Evolutionary conservation across 2,329 filamentous ascomycete genomes (phyloP), one percentile per base, ranked within the genome.

Genomic region (Fusarium sp.): DNA sequence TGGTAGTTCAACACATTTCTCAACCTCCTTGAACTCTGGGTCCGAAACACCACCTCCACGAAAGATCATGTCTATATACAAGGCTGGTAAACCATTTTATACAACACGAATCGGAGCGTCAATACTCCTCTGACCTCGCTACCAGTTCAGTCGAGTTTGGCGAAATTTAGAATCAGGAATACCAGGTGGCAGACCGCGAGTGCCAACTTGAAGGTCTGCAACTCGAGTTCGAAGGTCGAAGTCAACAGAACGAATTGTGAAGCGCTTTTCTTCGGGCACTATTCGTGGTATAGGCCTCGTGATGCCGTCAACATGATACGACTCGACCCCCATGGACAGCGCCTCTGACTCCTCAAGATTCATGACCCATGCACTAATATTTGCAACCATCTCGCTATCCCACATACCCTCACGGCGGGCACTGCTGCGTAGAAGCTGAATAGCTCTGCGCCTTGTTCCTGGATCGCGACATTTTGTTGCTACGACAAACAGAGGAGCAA

Each of bases 381-480:
- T 84, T 3, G 88, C 88, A 16, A 85, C 83, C 67, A 90, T 83
- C 71, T 89, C 86, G 74, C 88, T 91, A 75, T 93, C 91, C 91
- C 91, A 93, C 85, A 92, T 90, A 28, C 89, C 91, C 80, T 93
- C 91, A 54, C 90, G 84, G 50, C 90, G 85, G 13, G 89, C 87
- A 75, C 87, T 90, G 72, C 85, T 88, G 56, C 85, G 84, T 61
- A 93, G 81, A 41, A 93, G 79, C 77, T 88, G 85, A 45, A 92
- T 90, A 13, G 91, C 91, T 70, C 88, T 87, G 24, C 89, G 84
- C 26, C 91, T 86, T 38, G 88, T 84, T 4, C 82, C 73, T 0
- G 86, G 85, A 67, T 91, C 87, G 16, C 90, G 86, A 75, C 90
- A 92, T 76, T 91, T 91, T 12, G 89, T 91, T 12, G 89, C 90